Evolutionary conservation across 2,329 filamentous ascomycete genomes (phyloP).

Genomic region (Sporothrix schenckii): DNA sequence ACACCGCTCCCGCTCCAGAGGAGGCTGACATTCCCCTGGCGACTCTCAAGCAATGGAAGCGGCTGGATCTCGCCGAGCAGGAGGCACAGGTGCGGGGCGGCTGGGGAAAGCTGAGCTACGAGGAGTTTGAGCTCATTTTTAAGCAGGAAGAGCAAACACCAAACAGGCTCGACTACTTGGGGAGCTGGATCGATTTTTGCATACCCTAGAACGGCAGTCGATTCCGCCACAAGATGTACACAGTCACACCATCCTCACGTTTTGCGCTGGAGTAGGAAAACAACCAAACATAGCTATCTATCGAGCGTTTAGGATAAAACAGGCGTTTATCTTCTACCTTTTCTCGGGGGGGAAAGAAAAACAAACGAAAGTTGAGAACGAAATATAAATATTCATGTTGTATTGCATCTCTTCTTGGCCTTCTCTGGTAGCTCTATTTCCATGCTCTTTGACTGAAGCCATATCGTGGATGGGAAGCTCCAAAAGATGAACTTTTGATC

Average conservation of each 20-base stretch:
- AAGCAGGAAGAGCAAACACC: slow-evolving; percentile 64
- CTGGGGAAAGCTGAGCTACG: slow-evolving; percentile 73
- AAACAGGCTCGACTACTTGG: slow-evolving; percentile 75
- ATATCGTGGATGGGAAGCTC: no score
- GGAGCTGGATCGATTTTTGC: slow-evolving; percentile 86
- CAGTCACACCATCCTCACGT: no score
- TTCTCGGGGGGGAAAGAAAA: no score
- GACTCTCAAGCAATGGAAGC: slow-evolving; percentile 54
- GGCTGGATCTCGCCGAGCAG: slow-evolving; percentile 65
- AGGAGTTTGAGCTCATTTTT: slow-evolving; percentile 79
- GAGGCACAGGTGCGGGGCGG: slow-evolving; percentile 74
- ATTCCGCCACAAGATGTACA: no score
- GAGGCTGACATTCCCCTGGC: slow-evolving; percentile 38
- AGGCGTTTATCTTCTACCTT: neutral
- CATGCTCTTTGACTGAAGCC: no score
- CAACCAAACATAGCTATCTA: neutral
- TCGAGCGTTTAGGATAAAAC: neutral
- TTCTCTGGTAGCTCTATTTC: no score
- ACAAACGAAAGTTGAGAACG: no score
- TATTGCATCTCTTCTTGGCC: no score
- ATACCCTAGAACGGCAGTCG: slow-evolving; percentile 52
- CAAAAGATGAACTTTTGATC: no score
- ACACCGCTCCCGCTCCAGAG: neutral
- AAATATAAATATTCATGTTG: no score
- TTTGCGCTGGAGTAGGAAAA: neutral